phyloP scores from a whole-genome alignment of 805 yeast species.

The Metschnikowia reukaufii region DNA sequence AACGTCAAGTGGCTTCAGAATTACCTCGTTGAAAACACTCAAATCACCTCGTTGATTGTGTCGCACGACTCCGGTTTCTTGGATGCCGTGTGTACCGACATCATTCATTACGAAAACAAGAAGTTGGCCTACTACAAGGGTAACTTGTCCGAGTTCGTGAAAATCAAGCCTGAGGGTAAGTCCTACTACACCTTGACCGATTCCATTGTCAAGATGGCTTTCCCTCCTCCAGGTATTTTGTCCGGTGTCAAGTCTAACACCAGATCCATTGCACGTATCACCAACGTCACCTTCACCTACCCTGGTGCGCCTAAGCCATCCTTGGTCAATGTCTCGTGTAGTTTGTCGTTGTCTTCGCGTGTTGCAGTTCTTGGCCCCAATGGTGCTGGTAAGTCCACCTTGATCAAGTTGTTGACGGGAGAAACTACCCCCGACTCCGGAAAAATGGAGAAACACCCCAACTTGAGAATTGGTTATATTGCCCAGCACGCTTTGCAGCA shows the following conservation, averaged over 20 bases:
- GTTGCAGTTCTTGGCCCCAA: conserved; percentile 96
- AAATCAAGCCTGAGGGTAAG: conserved; percentile 92
- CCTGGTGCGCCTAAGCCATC: conserved; percentile 91
- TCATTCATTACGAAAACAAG: conserved; percentile 93
- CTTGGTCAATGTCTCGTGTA: conserved; percentile 73
- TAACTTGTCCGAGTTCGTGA: conserved; percentile 88
- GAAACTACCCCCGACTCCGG: conserved; percentile 86
- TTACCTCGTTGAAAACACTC: conserved; percentile 75
- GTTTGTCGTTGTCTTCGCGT: conserved; percentile 93
- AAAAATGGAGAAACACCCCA: conserved; percentile 95
- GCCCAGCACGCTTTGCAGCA: conserved; percentile 98
- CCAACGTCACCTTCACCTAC: conserved; percentile 81
- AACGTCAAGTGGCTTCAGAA: conserved; percentile 95
- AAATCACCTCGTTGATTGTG: conserved; percentile 91
- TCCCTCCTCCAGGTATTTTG: conserved; percentile 97
- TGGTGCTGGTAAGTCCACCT: conserved; percentile 98
- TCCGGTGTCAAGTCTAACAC: conserved; percentile 97
- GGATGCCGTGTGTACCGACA: conserved; percentile 94
- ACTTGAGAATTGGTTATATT: conserved; percentile 95
- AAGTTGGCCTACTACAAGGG: conserved; percentile 95
- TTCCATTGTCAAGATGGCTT: conserved; percentile 90
- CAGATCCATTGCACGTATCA: conserved; percentile 87
- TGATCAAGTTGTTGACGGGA: conserved; percentile 89
- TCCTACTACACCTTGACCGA: conserved; percentile 93
- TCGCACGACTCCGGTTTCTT: conserved; percentile 97